Conservation (phyloP, 2,329 filamentous ascomycete genomes). For the Neofusicoccum kwambonambiense region DNA sequence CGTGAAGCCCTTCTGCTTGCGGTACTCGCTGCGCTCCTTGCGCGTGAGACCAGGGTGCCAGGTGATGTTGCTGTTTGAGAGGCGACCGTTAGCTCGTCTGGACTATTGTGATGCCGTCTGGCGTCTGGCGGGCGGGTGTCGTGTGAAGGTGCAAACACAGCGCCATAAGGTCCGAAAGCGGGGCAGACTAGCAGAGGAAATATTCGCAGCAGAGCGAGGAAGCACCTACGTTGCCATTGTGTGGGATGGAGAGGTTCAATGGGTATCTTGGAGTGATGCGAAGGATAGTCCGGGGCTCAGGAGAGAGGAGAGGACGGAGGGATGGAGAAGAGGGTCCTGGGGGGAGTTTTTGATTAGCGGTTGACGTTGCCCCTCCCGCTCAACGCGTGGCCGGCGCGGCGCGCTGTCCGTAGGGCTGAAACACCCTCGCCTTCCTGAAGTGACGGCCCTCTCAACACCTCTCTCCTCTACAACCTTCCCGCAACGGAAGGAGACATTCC, state of each 20-base stretch:
- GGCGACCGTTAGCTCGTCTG: not conserved
- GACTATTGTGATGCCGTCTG: not conserved
- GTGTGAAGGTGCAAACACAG: not conserved
- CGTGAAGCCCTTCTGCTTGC: conserved; percentile 86
- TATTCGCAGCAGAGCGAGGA: not conserved
- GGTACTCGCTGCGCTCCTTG: conserved; percentile 69
- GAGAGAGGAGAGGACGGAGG: not conserved
- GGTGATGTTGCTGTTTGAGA: conserved; percentile 72
- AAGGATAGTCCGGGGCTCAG: not conserved
- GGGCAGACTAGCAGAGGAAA: not conserved
- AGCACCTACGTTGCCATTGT: conserved; percentile 37
- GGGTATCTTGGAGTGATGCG: not conserved
- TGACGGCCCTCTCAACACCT: not conserved
- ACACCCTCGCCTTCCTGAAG: not conserved
- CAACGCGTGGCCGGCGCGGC: conserved; percentile 11
- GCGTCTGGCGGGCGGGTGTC: not conserved
- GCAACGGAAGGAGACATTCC: not conserved
- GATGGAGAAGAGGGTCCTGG: conserved; percentile 4
- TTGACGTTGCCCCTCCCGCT: conserved; percentile 15
- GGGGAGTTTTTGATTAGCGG: conserved; percentile 14
- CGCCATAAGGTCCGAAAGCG: not conserved
- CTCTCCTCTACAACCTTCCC: not conserved
- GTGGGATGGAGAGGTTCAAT: conserved; percentile 1
- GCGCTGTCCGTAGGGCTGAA: conserved; percentile 13
- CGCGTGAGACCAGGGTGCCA: conserved; percentile 83